Conservation (phyloP, 2,329 filamentous ascomycete species). For the Aspergillus ibericus region DNA sequence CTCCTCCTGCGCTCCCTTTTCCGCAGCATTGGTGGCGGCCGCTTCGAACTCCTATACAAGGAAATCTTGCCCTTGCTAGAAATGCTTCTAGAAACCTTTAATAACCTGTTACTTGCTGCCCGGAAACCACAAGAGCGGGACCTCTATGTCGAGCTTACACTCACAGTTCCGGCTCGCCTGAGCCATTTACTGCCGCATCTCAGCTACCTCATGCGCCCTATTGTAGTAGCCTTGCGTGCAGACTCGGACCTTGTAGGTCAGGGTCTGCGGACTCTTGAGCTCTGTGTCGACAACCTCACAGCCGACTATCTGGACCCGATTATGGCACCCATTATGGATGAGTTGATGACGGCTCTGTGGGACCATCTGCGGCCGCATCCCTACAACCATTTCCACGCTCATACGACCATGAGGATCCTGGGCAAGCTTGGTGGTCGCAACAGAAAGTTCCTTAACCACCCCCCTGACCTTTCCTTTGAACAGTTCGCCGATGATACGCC, state of each 20-base stretch:
- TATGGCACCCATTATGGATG: conserved; percentile 98
- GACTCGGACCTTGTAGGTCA: conserved; percentile 94
- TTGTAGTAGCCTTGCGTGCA: conserved; percentile 91
- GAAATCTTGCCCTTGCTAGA: conserved; percentile 94
- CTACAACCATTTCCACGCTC: conserved; percentile 95
- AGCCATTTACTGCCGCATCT: conserved; percentile 94
- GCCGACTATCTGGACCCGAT: conserved; percentile 98
- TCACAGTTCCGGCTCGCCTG: conserved; percentile 90
- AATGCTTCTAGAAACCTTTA: conserved; percentile 96
- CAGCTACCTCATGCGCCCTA: conserved; percentile 92
- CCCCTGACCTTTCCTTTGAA: conserved; percentile 79
- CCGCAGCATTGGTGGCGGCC: conserved; percentile 91
- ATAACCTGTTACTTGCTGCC: conserved; percentile 87
- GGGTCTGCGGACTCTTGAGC: conserved; percentile 85
- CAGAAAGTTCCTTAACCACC: conserved; percentile 89
- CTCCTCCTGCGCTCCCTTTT: conserved; percentile 88
- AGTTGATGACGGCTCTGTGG: conserved; percentile 96
- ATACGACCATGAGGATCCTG: conserved; percentile 95
- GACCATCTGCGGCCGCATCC: conserved; percentile 91
- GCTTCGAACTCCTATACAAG: conserved; percentile 98
- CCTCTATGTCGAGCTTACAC: conserved; percentile 92
- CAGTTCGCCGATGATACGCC: conserved; percentile 82
- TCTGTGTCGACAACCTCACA: conserved; percentile 97
- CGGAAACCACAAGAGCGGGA: conserved; percentile 88
- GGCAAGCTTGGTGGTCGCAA: conserved; percentile 96